A percentile compares a stretch with the other conserved stretches of the same genome.
Evolutionary conservation across 176 grass and related monocot genomes (phyloP).

Genomic region (Secale cereale): DNA sequence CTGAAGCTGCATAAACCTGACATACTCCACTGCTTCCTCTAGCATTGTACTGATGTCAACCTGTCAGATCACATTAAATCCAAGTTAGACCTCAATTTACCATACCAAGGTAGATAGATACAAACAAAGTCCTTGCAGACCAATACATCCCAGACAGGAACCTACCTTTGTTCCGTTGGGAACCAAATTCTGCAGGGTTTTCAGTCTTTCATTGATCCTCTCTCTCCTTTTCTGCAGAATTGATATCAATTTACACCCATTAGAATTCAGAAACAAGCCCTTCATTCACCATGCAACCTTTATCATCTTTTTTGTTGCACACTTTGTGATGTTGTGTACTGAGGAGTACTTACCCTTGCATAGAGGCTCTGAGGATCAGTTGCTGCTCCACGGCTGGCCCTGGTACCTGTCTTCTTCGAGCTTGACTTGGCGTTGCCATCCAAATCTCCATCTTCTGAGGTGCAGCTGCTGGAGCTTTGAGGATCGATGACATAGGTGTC

Average conservation of each 20-base stretch:
- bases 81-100: slow-evolving; percentile 1
- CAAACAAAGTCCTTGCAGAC: slow-evolving; percentile 6
- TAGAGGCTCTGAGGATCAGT: slow-evolving; percentile 86
- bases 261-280: slow-evolving; percentile 22
- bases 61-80: slow-evolving; percentile 40
- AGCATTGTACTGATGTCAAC: slow-evolving; percentile 99
- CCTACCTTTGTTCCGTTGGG: slow-evolving; percentile 96
- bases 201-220: slow-evolving; percentile 91
- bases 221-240: slow-evolving; percentile 93
- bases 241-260: background rate
- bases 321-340: background rate
- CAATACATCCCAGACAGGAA: background rate
- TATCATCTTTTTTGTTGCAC: background rate
- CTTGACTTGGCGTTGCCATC: slow-evolving; percentile 38
- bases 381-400: slow-evolving; percentile 51
- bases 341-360: slow-evolving; percentile 80
- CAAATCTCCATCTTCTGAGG: slow-evolving; percentile 55
- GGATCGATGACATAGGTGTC: slow-evolving; percentile 27
- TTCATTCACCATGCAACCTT: background rate
- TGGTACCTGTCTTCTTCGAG: slow-evolving; percentile 40
- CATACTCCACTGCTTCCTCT: slow-evolving; percentile 93
- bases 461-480: slow-evolving; percentile 73
- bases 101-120: background rate
- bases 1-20: slow-evolving; percentile 91
- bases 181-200: slow-evolving; percentile 78